Base-by-base conservation (phyloP, 1,139 yeast species). In the Candida pseudoviswanathii region DNA sequence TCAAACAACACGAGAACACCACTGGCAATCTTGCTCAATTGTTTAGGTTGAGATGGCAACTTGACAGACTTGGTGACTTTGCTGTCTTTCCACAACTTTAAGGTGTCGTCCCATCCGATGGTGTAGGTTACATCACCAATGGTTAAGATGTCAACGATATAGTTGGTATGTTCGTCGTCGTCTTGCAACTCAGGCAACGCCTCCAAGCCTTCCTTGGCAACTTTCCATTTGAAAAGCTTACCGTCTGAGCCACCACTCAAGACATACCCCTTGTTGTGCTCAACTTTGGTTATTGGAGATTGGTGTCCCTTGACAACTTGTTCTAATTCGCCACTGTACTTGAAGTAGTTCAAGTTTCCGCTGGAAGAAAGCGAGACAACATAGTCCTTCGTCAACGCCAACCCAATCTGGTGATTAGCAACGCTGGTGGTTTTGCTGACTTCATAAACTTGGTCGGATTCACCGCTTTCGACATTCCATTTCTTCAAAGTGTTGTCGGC, bases 171-270 rank as follows among this genome's bases (percentile, higher is more conserved):
- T 8, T 72, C 70, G 5, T 57, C 54, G 8, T 49, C 43, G 8
- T 51, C 54, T 25, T 44, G 48, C 24, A 44, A 40, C 4, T 21
- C n/a, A 8, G 55, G 54, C n/a, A 33, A 70, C 66, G 43, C 62
- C 33, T 45, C 16, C 4, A 75, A 66, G 3, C 33, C 47, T n/a
- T 73, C 75, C 1, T 65, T 59, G 1, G 63, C 53, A 2, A 68
- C 46, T 11, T 65, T 65, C 95, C 96, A 89, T 52, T 75, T 66
- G 50, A 79, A 69, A n/a, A 89, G 66, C 45, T 80, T 71, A 21
- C 98, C 97, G 64, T 92, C 97, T 49, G 89, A 83, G 11, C 94
- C 84, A n/a, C 97, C 97, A 4, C 95, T 80, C 54, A 68, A 70
- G 22, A 85, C 54, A 1, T 52, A 56, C 0, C 61, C 59, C 2